phyloP scores from a whole-genome alignment of 139 green algal species.

The Haematococcus sp. region DNA sequence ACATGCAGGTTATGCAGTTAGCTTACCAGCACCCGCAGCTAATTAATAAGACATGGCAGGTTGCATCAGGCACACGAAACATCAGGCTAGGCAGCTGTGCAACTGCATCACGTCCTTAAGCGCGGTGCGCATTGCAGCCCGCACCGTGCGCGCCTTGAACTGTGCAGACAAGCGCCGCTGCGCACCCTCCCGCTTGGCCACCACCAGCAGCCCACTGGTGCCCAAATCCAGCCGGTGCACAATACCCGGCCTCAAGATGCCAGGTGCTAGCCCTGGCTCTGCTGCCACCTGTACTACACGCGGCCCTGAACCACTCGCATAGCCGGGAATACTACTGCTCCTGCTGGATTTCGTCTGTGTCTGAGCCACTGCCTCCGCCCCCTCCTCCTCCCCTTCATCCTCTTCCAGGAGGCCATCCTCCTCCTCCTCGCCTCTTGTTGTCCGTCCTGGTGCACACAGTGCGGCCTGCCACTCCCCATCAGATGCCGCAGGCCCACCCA shows the following conservation, averaged over 20 bases:
- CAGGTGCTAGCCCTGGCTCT: constrained; percentile 3
- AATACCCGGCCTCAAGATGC: constrained; percentile 86
- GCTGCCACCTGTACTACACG: background rate
- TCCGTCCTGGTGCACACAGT: background rate
- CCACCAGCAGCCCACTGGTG: constrained; percentile 90
- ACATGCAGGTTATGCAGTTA: too few species aligned
- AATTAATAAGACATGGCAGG: too few species aligned
- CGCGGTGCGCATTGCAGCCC: too few species aligned
- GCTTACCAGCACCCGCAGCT: background rate
- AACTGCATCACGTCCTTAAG: background rate
- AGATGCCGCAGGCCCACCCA: background rate
- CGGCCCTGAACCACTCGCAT: background rate
- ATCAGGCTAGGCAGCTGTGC: background rate
- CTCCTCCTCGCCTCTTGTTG: background rate
- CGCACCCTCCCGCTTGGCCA: constrained; percentile 78
- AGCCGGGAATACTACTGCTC: constrained; percentile 9
- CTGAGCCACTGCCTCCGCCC: too few species aligned
- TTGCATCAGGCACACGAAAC: too few species aligned
- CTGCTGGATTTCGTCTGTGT: background rate
- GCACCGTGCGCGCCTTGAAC: constrained; percentile 86
- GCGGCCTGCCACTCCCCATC: background rate
- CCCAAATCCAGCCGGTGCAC: constrained; percentile 96
- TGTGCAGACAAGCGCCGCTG: constrained; percentile 58
- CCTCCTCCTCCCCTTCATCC: constrained; percentile 4
- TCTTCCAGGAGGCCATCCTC: background rate